Conservation (phyloP, 495 filamentous ascomycete genomes). For the Emericellopsis terricola region DNA sequence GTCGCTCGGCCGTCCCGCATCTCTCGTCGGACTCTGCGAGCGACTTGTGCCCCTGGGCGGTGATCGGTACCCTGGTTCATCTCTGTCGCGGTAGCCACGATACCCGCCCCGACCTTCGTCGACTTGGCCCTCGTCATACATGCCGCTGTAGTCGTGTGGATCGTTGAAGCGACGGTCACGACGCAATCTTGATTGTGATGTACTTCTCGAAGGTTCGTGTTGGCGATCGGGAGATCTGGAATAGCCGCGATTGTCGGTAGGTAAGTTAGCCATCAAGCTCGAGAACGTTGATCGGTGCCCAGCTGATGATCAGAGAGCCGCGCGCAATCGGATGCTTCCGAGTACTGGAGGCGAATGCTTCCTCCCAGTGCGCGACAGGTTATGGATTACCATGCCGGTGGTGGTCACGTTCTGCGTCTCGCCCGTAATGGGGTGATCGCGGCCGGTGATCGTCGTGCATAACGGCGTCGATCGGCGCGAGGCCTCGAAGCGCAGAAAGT, state of each 20-base stretch:
- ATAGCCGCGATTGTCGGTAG: slow-evolving; percentile 13
- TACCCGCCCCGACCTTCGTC: slow-evolving; percentile 28
- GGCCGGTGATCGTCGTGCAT: slow-evolving; percentile 15
- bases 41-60: slow-evolving; percentile 19
- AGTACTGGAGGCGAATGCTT: background rate
- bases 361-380: background rate
- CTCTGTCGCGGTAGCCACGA: slow-evolving; percentile 4
- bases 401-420: slow-evolving; percentile 9
- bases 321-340: no score
- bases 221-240: slow-evolving; percentile 14
- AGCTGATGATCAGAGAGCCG: background rate
- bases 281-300: slow-evolving; percentile 12
- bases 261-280: slow-evolving; percentile 19
- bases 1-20: slow-evolving; percentile 3
- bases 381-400: slow-evolving; percentile 28
- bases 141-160: background rate
- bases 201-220: no score
- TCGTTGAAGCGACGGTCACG: background rate
- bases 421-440: slow-evolving; percentile 8
- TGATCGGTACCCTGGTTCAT: slow-evolving; percentile 24
- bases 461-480: background rate
- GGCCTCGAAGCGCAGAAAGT: background rate
- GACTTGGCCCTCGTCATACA: slow-evolving; percentile 13
- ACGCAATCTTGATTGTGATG: no score
- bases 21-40: background rate